Percentiles rank a stretch among this genome's conserved stretches.
Conservation (phyloP, 2,329 filamentous ascomycete species). For the Fusarium chlamydosporum region DNA sequence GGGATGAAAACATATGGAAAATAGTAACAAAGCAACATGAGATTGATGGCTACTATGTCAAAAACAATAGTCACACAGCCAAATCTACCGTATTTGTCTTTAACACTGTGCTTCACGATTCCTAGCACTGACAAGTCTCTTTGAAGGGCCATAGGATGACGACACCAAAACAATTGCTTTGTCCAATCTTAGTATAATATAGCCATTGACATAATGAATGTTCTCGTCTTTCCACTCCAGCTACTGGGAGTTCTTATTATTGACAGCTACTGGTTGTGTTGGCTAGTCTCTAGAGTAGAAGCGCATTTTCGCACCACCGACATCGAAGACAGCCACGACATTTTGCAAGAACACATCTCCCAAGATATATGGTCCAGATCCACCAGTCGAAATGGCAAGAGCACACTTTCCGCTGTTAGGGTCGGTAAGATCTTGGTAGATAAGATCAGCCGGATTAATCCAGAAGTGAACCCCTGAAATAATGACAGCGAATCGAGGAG, state of each 20-base stretch:
- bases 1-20: too few species aligned
- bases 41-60: too few species aligned
- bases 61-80: too few species aligned
- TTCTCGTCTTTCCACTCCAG: not conserved
- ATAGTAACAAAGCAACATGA: too few species aligned
- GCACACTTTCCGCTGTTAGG: slow-evolving; percentile 65
- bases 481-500: slow-evolving; percentile 62
- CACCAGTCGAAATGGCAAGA: slow-evolving; percentile 62
- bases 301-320: slow-evolving; percentile 62
- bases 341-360: slow-evolving; percentile 67
- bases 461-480: slow-evolving; percentile 61
- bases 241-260: not conserved
- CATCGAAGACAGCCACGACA: slow-evolving; percentile 64
- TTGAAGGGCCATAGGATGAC: too few species aligned
- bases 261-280: slow-evolving; percentile 2
- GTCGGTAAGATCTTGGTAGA: slow-evolving; percentile 61
- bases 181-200: not conserved
- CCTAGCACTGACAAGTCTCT: too few species aligned
- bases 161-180: too few species aligned
- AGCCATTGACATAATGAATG: not conserved
- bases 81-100: too few species aligned
- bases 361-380: slow-evolving; percentile 63
- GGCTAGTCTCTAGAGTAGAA: slow-evolving; percentile 55
- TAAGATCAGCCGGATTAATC: slow-evolving; percentile 64
- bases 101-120: too few species aligned